phyloP scores from a whole-genome alignment of 768 basidiomycete species.

The Leucogyrophana mollusca region DNA sequence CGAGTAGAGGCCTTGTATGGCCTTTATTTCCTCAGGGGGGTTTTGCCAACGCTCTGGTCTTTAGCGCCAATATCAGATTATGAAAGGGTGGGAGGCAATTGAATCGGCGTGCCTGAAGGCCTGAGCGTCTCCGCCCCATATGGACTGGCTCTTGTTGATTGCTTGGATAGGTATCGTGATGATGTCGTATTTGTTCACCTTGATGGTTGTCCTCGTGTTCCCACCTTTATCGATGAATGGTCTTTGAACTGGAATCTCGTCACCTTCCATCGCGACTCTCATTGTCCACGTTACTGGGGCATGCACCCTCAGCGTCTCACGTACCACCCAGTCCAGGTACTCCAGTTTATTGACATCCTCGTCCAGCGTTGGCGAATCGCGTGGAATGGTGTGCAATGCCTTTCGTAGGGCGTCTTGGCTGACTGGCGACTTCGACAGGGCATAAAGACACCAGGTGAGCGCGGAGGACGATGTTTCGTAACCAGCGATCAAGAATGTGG shows the following conservation, averaged over 20 bases:
- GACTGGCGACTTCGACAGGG: conserved; percentile 44
- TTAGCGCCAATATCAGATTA: conserved; percentile 19
- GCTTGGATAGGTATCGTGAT: conserved; percentile 60
- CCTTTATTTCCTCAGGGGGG: conserved; percentile 33
- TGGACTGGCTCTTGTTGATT: conserved; percentile 49
- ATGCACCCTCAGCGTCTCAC: conserved; percentile 55
- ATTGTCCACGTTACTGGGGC: conserved; percentile 60
- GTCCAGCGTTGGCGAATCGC: conserved; percentile 14
- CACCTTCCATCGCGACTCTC: conserved; percentile 47
- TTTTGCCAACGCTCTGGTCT: conserved; percentile 56
- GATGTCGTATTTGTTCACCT: conserved; percentile 48
- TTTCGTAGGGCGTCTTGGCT: conserved; percentile 48
- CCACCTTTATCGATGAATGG: conserved; percentile 34
- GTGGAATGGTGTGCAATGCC: conserved; percentile 36
- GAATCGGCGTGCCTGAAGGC: conserved; percentile 49
- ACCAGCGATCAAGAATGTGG: conserved; percentile 63
- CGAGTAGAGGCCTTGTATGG: conserved; percentile 51
- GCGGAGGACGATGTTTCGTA: conserved; percentile 63
- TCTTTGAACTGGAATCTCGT: conserved; percentile 48
- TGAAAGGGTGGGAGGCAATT: conserved; percentile 19
- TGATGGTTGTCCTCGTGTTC: conserved; percentile 30
- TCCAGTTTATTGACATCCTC: conserved; percentile 39
- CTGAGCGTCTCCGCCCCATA: conserved; percentile 70
- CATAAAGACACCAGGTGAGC: conserved; percentile 62
- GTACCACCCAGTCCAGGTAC: conserved; percentile 62